Evolutionary conservation across 306 rosid genomes (phyloP).

Genomic region (Dalbergia cultrata): DNA sequence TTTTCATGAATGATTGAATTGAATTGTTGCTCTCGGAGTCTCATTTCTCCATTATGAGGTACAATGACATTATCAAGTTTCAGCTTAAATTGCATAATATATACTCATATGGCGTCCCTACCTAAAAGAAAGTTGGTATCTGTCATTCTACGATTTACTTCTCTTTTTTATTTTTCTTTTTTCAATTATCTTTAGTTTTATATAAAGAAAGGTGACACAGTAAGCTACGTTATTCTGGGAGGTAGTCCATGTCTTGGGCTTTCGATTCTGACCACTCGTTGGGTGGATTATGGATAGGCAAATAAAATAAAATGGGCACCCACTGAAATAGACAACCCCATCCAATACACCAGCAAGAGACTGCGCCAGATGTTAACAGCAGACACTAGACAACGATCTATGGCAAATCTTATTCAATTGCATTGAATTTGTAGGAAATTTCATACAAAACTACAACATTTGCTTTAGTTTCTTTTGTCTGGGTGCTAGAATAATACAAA

Average conservation of each 20-base stretch:
- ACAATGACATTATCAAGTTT: not conserved
- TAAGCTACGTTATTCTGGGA: slow-evolving; percentile 3
- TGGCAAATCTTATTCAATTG: not conserved
- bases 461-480: not conserved
- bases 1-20: not conserved
- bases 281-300: slow-evolving; percentile 1
- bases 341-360: not conserved
- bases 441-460: not conserved
- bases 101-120: not conserved
- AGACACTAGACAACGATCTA: not conserved
- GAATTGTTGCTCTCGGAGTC: not conserved
- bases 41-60: not conserved
- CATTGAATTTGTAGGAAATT: not conserved
- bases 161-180: not conserved
- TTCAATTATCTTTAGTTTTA: not conserved
- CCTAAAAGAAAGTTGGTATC: not conserved
- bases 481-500: not conserved
- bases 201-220: not conserved
- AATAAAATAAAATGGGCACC: not conserved
- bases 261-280: not conserved
- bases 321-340: not conserved
- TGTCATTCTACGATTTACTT: not conserved
- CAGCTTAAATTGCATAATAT: not conserved
- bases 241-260: not conserved
- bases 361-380: not conserved